Evolutionary conservation across 2,329 filamentous ascomycete species (phyloP).

Genomic region (Neoascochyta sp.): DNA sequence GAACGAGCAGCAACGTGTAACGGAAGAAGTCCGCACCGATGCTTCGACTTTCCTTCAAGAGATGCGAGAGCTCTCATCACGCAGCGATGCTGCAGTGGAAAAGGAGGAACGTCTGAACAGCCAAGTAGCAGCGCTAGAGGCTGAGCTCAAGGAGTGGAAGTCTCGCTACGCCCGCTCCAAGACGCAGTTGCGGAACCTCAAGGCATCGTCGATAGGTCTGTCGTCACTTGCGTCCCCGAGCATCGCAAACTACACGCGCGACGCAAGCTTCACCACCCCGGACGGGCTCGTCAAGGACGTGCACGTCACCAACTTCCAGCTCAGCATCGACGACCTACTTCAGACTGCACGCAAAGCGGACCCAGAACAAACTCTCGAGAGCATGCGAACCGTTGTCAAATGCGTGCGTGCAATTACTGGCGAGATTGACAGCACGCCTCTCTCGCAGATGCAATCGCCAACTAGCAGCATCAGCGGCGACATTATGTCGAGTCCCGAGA

Average conservation of each 20-base stretch:
- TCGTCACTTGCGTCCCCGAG: constrained; percentile 57
- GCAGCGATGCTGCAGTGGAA: constrained; percentile 74
- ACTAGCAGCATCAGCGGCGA: constrained; percentile 37
- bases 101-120: constrained; percentile 74
- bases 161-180: constrained; percentile 83
- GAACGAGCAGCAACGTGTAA: constrained; percentile 75
- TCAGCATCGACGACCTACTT: constrained; percentile 87
- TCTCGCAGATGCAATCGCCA: constrained; percentile 36
- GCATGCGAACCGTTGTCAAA: constrained; percentile 81
- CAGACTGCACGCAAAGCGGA: constrained; percentile 70
- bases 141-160: constrained; percentile 86
- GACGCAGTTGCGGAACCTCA: constrained; percentile 77
- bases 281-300: constrained; percentile 83
- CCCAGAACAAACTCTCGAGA: constrained; percentile 70
- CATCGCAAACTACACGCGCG: constrained; percentile 62
- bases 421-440: constrained; percentile 62
- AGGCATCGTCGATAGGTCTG: constrained; percentile 74
- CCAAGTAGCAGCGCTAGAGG: constrained; percentile 72
- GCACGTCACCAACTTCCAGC: constrained; percentile 91
- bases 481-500: constrained; percentile 28
- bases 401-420: constrained; percentile 80
- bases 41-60: constrained; percentile 80
- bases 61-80: constrained; percentile 81
- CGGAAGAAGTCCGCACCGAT: constrained; percentile 80
- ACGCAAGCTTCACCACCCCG: constrained; percentile 64